Evolutionary conservation across 1,139 yeast species (phyloP).

Genomic region (Protomyces lactucae-debilis): DNA sequence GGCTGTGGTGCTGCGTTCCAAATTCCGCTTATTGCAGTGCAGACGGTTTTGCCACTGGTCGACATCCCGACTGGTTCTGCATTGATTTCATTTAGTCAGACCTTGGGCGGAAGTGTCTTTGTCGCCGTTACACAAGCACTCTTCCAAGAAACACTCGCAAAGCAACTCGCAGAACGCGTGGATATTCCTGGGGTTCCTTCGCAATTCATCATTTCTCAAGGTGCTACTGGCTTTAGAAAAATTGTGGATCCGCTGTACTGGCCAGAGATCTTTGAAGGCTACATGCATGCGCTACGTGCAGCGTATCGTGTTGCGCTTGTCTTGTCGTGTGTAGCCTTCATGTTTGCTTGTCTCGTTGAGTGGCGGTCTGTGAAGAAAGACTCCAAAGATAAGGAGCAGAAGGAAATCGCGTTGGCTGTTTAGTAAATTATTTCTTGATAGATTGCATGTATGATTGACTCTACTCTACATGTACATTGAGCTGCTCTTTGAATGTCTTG

Average conservation of each 20-base stretch:
- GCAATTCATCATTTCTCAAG: background rate
- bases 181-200: background rate
- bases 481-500: constrained; percentile 19
- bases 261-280: constrained; percentile 5
- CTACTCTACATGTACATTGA: background rate
- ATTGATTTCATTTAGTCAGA: constrained; percentile 22
- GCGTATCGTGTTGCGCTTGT: constrained; percentile 9
- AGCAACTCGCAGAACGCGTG: background rate
- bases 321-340: background rate
- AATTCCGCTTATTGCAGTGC: constrained; percentile 41
- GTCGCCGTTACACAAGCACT: constrained; percentile 27
- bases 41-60: constrained; percentile 21
- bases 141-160: constrained; percentile 21
- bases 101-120: constrained; percentile 28
- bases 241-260: constrained; percentile 7
- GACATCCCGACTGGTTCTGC: constrained; percentile 29
- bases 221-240: constrained; percentile 14
- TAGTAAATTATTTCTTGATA: background rate
- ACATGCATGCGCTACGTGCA: constrained; percentile 4
- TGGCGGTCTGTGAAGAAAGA: constrained; percentile 11
- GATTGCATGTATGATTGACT: background rate
- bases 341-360: constrained; percentile 11
- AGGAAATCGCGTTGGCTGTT: background rate
- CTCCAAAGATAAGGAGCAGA: background rate
- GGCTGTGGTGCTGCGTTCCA: constrained; percentile 55